Conservation (phyloP, 2,329 filamentous ascomycete species). For the Beauveria scarabaeidicola region DNA sequence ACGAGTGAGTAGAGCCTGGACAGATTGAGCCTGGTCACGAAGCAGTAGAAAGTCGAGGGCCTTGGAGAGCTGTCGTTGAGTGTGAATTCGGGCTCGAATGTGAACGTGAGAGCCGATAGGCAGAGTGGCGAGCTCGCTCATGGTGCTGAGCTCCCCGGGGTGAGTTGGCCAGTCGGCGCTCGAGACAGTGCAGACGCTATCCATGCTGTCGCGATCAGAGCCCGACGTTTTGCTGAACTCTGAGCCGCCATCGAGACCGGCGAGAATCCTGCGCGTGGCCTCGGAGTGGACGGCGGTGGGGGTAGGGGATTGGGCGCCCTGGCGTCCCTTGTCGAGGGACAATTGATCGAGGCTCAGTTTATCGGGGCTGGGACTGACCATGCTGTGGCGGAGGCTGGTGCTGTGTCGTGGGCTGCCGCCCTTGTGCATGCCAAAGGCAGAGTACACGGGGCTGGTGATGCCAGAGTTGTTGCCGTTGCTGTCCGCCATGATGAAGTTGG, state of each 20-base stretch:
- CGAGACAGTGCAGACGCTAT: conserved; percentile 28
- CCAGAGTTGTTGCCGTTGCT: conserved; percentile 2
- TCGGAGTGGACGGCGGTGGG: conserved; percentile 7
- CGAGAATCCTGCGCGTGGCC: conserved; percentile 10
- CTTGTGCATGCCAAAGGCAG: conserved; percentile 12
- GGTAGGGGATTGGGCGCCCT: not conserved
- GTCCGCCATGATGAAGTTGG: conserved; percentile 4
- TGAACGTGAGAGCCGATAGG: conserved; percentile 32
- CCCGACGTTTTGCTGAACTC: conserved; percentile 3
- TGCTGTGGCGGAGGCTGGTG: conserved; percentile 2
- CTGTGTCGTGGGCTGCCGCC: not conserved
- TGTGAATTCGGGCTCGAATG: conserved; percentile 38
- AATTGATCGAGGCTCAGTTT: conserved; percentile 9
- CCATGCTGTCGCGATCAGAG: conserved; percentile 15
- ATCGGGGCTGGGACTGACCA: not conserved
- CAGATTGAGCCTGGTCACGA: conserved; percentile 71
- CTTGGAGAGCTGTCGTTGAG: conserved; percentile 71
- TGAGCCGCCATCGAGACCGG: conserved; percentile 10
- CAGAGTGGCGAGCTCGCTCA: conserved; percentile 28
- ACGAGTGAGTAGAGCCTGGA: conserved; percentile 62
- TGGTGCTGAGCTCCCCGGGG: conserved; percentile 31
- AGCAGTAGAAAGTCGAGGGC: conserved; percentile 80
- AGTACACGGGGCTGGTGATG: conserved; percentile 8
- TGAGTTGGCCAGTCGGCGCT: conserved; percentile 32
- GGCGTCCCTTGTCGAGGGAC: conserved; percentile 7